Evolutionary conservation across 2,329 filamentous ascomycete genomes (phyloP), one percentile per base, ranked within the genome.

Genomic region (Coleophoma crateriformis): DNA sequence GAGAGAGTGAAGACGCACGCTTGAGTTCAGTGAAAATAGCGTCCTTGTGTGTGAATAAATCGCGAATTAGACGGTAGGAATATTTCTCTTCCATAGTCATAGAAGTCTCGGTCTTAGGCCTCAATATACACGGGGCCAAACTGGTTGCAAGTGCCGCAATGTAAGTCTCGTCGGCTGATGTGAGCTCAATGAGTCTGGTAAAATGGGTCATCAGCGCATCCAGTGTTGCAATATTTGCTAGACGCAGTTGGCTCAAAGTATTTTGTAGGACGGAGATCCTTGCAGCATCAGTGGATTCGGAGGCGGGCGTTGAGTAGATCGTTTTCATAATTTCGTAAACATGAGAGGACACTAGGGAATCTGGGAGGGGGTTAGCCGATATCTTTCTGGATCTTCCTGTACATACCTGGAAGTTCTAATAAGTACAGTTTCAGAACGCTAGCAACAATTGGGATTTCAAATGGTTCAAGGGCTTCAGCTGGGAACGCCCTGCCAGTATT

Each of bases 251-350:
- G 37, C 91, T 92, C 49, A 99, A 84, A 0, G 94, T 97, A 61
- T 94, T 95, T 68, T 99, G 94, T 33, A 99, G 81, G 53, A 97
- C 90, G 48, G 90, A 87, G 56, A 99, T 80, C 47, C 94, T 87
- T 12, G 88, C 84, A 46, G 84, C 78, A 60, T 95, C 88, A 3
- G 84, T 83, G 14, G 82, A 79, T 50, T 95, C 89, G 39, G 87
- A 79, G 43, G 87, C 78, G 12, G 90, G 85, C 13, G 88, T 90
- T 43, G 84, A 85, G 73, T 99, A 99, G 57, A 99, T 95, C 2
- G 90, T 97, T 71, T 96, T 91, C 66, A 99, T 85, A 64, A 99
- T 97, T 72, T 99, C 95, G 68, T 99, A 99, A 51, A 99, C 90
- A 67, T 97, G 92, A 38, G 90, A 95, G 50, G 94, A 97, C 54